Evolutionary conservation across 768 basidiomycete genomes (phyloP), one percentile per base, ranked within the genome.

Genomic region (Amanita fuliginea): DNA sequence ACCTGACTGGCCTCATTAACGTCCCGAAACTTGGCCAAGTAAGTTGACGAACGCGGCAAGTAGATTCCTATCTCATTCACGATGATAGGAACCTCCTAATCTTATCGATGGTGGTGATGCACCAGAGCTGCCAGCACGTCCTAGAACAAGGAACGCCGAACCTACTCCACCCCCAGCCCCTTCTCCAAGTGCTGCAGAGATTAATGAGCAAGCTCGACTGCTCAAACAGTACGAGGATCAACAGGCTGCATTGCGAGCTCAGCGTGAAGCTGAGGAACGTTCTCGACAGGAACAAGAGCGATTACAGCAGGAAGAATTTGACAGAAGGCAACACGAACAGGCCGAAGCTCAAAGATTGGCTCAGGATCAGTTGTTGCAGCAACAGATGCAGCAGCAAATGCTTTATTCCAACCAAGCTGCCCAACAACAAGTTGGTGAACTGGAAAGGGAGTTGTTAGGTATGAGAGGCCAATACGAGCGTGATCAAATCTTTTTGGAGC

Each of bases 401-500:
- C 77, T 86, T 64, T 78, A 83, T 55, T 84, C 78, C 57, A 88
- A 81, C 53, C 84, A 90, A 62, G 79, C 81, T 33, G 80, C 75
- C 34, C 66, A 67, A 39, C 80, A 83, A 52, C 83, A 88, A 56
- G 74, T 80, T 26, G 73, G 78, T 47, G 93, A 98, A 53, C 75
- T 94, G 39, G 92, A 99, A 64, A 75, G 88, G 46, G 86, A 98
- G 63, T 70, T 98, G 43, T 76, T 98, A 42, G 89, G 78, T 8
- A 87, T 98, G 86, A 74, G 93, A 42, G 93, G 96, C 0, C 96
- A 98, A 62, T 99, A 92, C 62, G 96, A 99, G 67, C 80, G 96
- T 10, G 95, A 99, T 59, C 96, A 99, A 63, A 85, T 99, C 56
- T 80, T 99, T 65, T 72, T 99, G 47, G 95, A 98, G 64, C 93